Base-by-base conservation (phyloP, 140 eudicot genomes). In the Stevia rebaudiana region DNA sequence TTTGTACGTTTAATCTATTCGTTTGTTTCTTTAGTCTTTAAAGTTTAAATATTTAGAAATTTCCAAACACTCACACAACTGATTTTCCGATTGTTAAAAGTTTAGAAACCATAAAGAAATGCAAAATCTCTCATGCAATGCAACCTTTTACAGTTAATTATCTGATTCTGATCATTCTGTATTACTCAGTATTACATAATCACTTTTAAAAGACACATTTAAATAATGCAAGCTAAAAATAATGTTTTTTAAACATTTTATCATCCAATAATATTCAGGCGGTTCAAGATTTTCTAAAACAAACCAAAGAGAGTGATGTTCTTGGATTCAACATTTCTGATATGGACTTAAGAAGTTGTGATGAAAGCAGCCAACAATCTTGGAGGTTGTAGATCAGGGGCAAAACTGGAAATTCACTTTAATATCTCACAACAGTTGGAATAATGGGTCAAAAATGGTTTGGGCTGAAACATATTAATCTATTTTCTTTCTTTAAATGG, bases 241-340 rank as follows among this genome's bases (percentile, higher is more conserved):
- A n/a, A n/a, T n/a, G n/a, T n/a, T n/a, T n/a, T n/a, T n/a, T n/a
- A n/a, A n/a, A n/a, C n/a, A n/a, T 17, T 17, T 12, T 25, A 12
- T 28, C 24, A 42, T 68, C 2, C 46, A 23, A 48, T 25, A 8
- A 44, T 44, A 49, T 68, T 63, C 82, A 94, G 99, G 88, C 79
- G 40, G 90, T 94, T 40, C 90, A 94, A 76, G 87, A 86, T 72
- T 83, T 83, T 71, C 76, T 94, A 40, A 79, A 74, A 51, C 89
- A 76, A 78, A 83, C 73, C 43, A 88, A 94, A 77, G 94, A 80
- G 39, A 69, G 63, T 63, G 90, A 81, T 19, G 61, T 70, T 56
- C 62, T 75, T 65, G 71, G 61, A 65, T 71, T 69, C 57, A 69
- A 61, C 36, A 41, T 74, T 49, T 56, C 82, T 10, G 95, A 81